Conservation (phyloP, 1,284 basidiomycete species). For the Pulchroboletus neoregius region DNA sequence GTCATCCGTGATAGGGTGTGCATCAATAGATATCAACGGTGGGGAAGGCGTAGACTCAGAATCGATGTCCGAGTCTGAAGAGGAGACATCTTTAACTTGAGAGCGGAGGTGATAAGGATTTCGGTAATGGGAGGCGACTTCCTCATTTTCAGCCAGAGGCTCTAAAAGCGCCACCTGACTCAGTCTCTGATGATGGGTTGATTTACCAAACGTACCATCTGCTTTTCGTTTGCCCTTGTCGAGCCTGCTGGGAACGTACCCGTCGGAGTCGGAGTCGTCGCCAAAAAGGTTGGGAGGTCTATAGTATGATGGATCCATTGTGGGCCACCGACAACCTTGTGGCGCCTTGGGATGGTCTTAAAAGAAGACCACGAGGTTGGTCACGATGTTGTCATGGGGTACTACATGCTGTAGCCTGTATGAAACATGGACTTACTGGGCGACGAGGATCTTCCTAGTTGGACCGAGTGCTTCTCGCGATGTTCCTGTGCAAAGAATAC, state of each 20-base stretch:
- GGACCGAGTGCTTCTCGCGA: slow-evolving; percentile 4
- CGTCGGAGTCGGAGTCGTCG: neutral
- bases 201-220: slow-evolving; percentile 9
- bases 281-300: slow-evolving; percentile 20
- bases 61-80: slow-evolving; percentile 11
- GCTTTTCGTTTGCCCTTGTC: slow-evolving; percentile 28
- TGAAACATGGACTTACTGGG: slow-evolving; percentile 6
- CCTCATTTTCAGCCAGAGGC: neutral
- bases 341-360: slow-evolving; percentile 1
- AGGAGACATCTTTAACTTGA: neutral
- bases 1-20: neutral
- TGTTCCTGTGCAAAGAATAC: slow-evolving; percentile 9
- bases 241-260: neutral
- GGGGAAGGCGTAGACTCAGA: slow-evolving; percentile 3
- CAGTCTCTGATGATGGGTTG: neutral
- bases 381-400: neutral
- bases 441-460: slow-evolving; percentile 9
- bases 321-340: neutral
- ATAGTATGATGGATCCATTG: slow-evolving; percentile 12
- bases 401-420: slow-evolving; percentile 7
- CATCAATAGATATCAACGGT: neutral
- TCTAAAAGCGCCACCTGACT: slow-evolving; percentile 11
- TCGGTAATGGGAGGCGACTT: neutral
- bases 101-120: neutral
- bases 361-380: slow-evolving; percentile 10